Base-by-base conservation (phyloP, 257 asterid species). In the Ocimum tenuiflorum region DNA sequence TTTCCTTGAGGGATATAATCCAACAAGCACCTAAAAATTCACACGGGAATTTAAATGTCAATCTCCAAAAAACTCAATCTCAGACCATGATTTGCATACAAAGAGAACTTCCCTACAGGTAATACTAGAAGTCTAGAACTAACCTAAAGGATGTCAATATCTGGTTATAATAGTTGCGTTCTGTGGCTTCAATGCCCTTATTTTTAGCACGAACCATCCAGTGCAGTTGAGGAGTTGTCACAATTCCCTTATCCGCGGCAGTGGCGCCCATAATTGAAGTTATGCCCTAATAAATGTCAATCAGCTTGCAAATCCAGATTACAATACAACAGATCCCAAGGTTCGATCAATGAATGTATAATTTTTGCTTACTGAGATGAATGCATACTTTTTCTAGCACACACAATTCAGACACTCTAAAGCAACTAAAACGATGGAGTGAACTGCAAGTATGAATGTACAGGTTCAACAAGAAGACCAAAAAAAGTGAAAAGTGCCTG, bases 171-270 rank as follows among this genome's bases (percentile, higher is more conserved):
- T 90, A 94, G 70, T 72, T 63, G 59, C 45, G 6, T 67, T 88
- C 95, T 69, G 95, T 86, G 63, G 95, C 89, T 76, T 85, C 85
- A 63, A 75, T 20, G 66, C 95, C 89, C 35, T 83, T 88, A 73
- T 90, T 94, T 80, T 63, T 80, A 8, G 80, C 86, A 70, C 88
- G 92, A 68, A 94, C 96, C 95, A 90, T 86, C 99, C 99, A 94
- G 63, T 94, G 99, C 60, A 94, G 88, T 67, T 88, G 97, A 71
- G 99, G 96, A 55, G 97, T 90, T 51, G 95, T 94, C 63, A 90
- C 71, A 56, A 94, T 70, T 76, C 96, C 96, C 83, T 84, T 76
- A 66, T 88, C 94, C 15, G 53, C 71, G 55, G 81, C 83, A 78
- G 58, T 63, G 75, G 86, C 87, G 73, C 91, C 85, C 66, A 78